Percentiles rank a stretch among this genome's conserved stretches.
phyloP scores from a whole-genome alignment of 2,329 filamentous ascomycete species.

The Colletotrichum sp. region DNA sequence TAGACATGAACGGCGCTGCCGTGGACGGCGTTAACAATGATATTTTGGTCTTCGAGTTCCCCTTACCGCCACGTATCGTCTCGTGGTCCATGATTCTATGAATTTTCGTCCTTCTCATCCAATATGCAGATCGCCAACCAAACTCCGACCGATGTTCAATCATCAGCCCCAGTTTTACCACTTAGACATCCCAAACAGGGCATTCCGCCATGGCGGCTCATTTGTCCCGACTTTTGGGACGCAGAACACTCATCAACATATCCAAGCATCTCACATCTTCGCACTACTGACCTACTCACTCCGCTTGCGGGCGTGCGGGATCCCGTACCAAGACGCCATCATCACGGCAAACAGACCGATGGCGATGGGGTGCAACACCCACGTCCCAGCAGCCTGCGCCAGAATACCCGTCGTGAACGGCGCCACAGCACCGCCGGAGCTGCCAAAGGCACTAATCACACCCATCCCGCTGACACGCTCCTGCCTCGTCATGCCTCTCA shows the following conservation, averaged over 20 bases:
- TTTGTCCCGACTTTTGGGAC: neutral
- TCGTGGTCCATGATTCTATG: neutral
- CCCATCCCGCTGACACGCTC: slow-evolving; percentile 69
- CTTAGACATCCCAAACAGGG: neutral
- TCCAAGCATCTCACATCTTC: neutral
- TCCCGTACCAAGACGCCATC: slow-evolving; percentile 66
- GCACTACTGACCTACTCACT: slow-evolving; percentile 48
- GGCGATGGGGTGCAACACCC: slow-evolving; percentile 70
- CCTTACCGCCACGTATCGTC: neutral
- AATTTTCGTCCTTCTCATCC: neutral
- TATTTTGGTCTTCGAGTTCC: neutral
- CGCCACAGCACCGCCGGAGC: slow-evolving; percentile 69
- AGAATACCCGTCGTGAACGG: slow-evolving; percentile 70
- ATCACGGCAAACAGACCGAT: slow-evolving; percentile 70
- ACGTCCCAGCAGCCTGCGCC: slow-evolving; percentile 66
- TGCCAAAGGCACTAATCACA: slow-evolving; percentile 73
- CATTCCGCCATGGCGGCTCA: neutral
- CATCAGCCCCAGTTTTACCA: neutral
- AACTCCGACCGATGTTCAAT: neutral
- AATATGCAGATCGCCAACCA: neutral
- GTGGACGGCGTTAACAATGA: neutral
- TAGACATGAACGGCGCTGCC: slow-evolving; percentile 6
- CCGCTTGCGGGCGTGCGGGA: slow-evolving; percentile 65
- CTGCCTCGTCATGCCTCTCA: slow-evolving; percentile 60
- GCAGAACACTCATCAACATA: no score